phyloP scores from a whole-genome alignment of 148 eudicot species.

The Drosera capensis region DNA sequence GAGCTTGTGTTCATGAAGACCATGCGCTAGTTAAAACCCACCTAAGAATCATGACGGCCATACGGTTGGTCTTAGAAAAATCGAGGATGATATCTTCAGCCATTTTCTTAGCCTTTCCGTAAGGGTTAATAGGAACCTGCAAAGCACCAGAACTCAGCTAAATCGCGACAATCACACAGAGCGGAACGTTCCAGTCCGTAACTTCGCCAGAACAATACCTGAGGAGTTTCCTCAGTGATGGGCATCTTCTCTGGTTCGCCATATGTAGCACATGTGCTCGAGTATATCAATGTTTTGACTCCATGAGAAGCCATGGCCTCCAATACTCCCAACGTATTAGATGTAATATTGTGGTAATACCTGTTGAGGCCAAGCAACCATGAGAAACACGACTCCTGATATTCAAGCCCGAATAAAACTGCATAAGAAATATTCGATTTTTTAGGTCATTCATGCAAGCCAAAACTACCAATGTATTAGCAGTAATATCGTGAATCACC shows the following conservation, averaged over 20 bases:
- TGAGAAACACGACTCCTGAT: too few species aligned
- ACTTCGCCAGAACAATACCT: conserved; percentile 21
- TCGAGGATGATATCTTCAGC: conserved; percentile 93
- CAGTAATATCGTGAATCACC: too few species aligned
- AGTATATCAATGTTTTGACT: conserved; percentile 70
- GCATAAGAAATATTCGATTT: too few species aligned
- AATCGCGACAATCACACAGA: neutral
- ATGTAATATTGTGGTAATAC: conserved; percentile 94
- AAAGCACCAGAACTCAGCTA: conserved; percentile 7
- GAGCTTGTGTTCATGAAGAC: too few species aligned
- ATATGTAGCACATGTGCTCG: conserved; percentile 96
- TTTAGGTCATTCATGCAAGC: too few species aligned
- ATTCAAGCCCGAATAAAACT: too few species aligned
- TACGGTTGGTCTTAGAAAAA: conserved; percentile 50
- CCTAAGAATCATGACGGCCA: conserved; percentile 96
- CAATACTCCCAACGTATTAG: conserved; percentile 70
- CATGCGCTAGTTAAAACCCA: too few species aligned
- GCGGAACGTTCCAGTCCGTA: neutral
- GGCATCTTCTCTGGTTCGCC: conserved; percentile 99
- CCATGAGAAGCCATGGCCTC: conserved; percentile 80
- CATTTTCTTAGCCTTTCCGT: conserved; percentile 98
- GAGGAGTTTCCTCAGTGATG: conserved; percentile 83
- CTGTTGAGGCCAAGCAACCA: conserved; percentile 32
- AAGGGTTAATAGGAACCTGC: conserved; percentile 88
- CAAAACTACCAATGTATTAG: too few species aligned